Evolutionary conservation across 1,284 basidiomycete species (phyloP).

Genomic region (Microbotryum silenes-acaulis): DNA sequence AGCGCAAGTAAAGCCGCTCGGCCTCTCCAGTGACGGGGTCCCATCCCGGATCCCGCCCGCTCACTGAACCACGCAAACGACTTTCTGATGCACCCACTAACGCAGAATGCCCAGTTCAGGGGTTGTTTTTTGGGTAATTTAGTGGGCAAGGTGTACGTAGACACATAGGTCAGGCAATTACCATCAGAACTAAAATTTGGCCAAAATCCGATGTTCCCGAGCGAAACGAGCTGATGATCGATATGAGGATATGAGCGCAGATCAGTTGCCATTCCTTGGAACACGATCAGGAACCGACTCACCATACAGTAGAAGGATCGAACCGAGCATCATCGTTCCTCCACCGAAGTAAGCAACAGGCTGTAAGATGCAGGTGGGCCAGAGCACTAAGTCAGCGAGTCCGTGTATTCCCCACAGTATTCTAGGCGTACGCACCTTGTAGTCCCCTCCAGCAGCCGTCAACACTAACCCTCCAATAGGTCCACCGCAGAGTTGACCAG

Average conservation of each 20-base stretch:
- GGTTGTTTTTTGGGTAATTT: too few relatives aligned
- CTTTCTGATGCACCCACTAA: too few relatives aligned
- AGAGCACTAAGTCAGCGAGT: too few relatives aligned
- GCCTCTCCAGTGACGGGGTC: too few relatives aligned
- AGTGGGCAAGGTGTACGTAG: too few relatives aligned
- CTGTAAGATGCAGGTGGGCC: too few relatives aligned
- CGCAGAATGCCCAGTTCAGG: too few relatives aligned
- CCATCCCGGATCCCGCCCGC: too few relatives aligned
- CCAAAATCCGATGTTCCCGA: constrained; percentile 3
- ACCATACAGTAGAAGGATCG: constrained; percentile 13
- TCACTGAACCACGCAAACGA: too few relatives aligned
- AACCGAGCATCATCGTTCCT: constrained; percentile 15
- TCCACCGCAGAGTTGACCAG: constrained; percentile 24
- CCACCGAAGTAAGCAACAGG: constrained; percentile 20
- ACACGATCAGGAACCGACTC: neutral
- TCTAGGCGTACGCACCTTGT: neutral
- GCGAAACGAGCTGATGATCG: constrained; percentile 7
- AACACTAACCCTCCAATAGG: constrained; percentile 20
- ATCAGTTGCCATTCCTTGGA: neutral
- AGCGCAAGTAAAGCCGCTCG: too few relatives aligned
- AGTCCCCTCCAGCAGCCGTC: constrained; percentile 4
- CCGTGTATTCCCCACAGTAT: too few relatives aligned
- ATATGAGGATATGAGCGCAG: neutral
- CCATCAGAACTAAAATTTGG: constrained; percentile 2
- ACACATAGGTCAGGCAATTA: too few relatives aligned